Base-by-base conservation (phyloP, 2,329 filamentous ascomycete species). In the Colletotrichum sp. region DNA sequence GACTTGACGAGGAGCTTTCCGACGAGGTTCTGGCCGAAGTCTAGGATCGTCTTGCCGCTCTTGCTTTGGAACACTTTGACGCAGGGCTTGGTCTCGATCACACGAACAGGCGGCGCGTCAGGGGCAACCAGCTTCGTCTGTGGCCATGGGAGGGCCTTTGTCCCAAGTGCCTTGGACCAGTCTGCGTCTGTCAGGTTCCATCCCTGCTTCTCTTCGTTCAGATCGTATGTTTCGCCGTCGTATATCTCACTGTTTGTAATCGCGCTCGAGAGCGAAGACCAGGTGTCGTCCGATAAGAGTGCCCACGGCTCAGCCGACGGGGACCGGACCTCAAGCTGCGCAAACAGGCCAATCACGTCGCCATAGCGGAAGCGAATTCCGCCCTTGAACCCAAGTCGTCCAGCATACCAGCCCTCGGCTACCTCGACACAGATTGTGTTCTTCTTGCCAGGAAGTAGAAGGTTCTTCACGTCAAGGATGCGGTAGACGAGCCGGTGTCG, bases 381-480 rank as follows among this genome's bases (percentile, higher is more conserved):
- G 1, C 69, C 76, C 13, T 78, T 72, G 34, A 78, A 85, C 15
- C 82, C 82, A 6, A 89, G 80, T 8, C 86, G 82, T 6, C 87
- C 86, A 13, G 84, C 79, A 70, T 86, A 90, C 89, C 89, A 91
- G 0, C 89, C 89, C 78, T 90, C 89, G 3, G 84, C 88, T 8
- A 90, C 86, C 18, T 87, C 86, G 2, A 88, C 85, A 1, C 82
- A 86, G 57, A 91, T 82, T 0, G 81, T 81, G 78, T 90, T 90
- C 18, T 73, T 59, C 21, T 73, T 69, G 4, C 83, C 83, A 1
- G 78, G 59, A 8, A 76, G 78, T 7, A 88, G 70, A 5, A 86
- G 79, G 1, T 78, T 49, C 4, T 81, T 83, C 9, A 89, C 84
- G 78, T 89, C 87, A 72, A 85, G 86, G 1, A 83, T 84, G 74